Conservation (phyloP, 2,329 filamentous ascomycete genomes). For the Beauveria sp. region DNA sequence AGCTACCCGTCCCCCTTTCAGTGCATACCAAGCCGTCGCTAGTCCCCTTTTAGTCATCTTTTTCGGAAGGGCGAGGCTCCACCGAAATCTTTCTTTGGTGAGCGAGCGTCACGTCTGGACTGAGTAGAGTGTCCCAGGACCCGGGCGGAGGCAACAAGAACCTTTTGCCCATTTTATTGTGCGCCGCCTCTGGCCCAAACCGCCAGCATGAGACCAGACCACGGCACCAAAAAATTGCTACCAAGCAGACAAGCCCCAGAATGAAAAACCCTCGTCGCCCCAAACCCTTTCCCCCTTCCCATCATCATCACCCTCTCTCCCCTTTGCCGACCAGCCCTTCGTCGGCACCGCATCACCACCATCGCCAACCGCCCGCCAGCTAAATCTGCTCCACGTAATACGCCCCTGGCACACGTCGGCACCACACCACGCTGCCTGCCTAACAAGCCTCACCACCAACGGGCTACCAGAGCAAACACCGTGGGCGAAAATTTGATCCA, state of each 20-base stretch:
- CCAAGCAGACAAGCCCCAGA: slow-evolving; percentile 27
- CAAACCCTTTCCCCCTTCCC: slow-evolving; percentile 14
- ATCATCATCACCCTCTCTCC: slow-evolving; percentile 5
- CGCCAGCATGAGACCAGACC: slow-evolving; percentile 34
- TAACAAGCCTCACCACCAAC: background rate
- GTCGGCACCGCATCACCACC: slow-evolving; percentile 14
- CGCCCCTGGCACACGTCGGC: slow-evolving; percentile 8
- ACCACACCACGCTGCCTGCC: slow-evolving; percentile 7
- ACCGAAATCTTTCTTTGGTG: background rate
- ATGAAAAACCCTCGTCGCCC: slow-evolving; percentile 23
- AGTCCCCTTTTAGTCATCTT: background rate
- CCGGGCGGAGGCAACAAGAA: slow-evolving; percentile 11
- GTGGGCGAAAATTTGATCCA: slow-evolving; percentile 4
- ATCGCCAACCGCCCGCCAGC: slow-evolving; percentile 10
- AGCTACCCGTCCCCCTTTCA: background rate
- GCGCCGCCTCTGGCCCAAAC: slow-evolving; percentile 30
- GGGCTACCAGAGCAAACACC: slow-evolving; percentile 10
- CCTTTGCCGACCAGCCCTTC: slow-evolving; percentile 10
- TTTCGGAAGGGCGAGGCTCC: background rate
- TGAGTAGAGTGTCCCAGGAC: background rate
- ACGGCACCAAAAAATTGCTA: slow-evolving; percentile 23
- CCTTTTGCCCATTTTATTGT: slow-evolving; percentile 15
- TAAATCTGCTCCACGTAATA: slow-evolving; percentile 12
- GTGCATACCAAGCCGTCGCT: background rate
- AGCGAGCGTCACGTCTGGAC: slow-evolving; percentile 9